phyloP scores from a whole-genome alignment of 352 stramenopile genomes.

The Pythium rhizo-oryzae region DNA sequence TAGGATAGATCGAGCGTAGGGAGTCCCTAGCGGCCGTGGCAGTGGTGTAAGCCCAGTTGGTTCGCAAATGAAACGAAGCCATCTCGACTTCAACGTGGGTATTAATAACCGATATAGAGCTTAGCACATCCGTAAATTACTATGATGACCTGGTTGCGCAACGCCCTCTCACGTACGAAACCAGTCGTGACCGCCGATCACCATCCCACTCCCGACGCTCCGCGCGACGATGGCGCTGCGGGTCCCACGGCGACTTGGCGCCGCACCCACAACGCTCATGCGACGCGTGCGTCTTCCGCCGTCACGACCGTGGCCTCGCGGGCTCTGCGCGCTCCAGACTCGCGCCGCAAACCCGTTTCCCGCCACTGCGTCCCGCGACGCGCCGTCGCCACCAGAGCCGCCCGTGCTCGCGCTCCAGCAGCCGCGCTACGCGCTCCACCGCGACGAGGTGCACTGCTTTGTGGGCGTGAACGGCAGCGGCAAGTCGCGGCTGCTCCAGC shows the following conservation, averaged over 20 bases:
- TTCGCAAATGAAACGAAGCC: too few species aligned
- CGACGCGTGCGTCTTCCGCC: too few species aligned
- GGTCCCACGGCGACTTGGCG: too few species aligned
- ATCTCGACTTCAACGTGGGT: background rate
- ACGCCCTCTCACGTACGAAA: background rate
- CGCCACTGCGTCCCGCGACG: background rate
- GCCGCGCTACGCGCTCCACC: slow-evolving; percentile 44
- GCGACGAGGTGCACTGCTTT: slow-evolving; percentile 71
- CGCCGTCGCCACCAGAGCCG: background rate
- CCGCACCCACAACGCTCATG: too few species aligned
- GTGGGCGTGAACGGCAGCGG: slow-evolving; percentile 72
- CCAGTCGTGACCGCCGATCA: too few species aligned
- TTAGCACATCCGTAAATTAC: too few species aligned
- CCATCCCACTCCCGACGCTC: too few species aligned
- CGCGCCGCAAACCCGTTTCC: background rate
- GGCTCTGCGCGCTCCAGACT: background rate
- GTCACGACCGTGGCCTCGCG: background rate
- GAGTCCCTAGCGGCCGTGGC: too few species aligned
- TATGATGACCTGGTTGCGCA: background rate
- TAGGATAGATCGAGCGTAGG: too few species aligned
- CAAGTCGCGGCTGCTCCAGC: slow-evolving; percentile 59
- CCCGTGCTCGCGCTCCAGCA: slow-evolving; percentile 39
- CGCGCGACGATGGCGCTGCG: background rate
- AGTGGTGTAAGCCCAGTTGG: too few species aligned
- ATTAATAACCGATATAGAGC: background rate